These are phyloP conservation scores for Nigrospora sphaerica DNA, from an alignment of 2,329 filamentous ascomycete genomes.

Conservation along the genomic window DNA sequence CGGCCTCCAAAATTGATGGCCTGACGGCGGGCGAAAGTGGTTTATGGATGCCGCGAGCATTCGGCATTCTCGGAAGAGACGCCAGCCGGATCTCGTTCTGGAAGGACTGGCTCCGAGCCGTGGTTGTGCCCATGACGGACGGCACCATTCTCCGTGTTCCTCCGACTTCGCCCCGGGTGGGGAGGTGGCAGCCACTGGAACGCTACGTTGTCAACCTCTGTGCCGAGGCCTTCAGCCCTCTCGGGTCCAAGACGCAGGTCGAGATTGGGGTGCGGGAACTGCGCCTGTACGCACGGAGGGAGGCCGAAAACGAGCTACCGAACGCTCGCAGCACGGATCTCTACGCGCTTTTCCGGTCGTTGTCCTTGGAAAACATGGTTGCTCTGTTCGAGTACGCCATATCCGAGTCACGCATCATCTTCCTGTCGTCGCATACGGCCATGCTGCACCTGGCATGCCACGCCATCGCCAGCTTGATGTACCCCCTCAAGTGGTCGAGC, in stretches of 20 bases:
- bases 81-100: constrained; percentile 80
- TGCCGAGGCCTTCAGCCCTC: constrained; percentile 85
- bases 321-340: constrained; percentile 87
- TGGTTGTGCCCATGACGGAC: constrained; percentile 93
- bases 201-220: constrained; percentile 96
- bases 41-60: constrained; percentile 90
- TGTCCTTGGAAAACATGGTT: constrained; percentile 89
- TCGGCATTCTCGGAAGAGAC: constrained; percentile 85
- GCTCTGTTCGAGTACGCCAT: constrained; percentile 89
- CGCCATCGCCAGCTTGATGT: constrained; percentile 78
- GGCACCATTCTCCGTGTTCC: constrained; percentile 77
- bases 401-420: constrained; percentile 89
- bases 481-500: constrained; percentile 87
- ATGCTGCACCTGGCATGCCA: constrained; percentile 93
- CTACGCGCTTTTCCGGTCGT: constrained; percentile 82
- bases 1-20: constrained; percentile 94
- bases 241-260: constrained; percentile 91
- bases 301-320: constrained; percentile 87
- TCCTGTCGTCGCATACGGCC: constrained; percentile 88
- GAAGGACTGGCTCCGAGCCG: constrained; percentile 95
- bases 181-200: constrained; percentile 93
- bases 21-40: constrained; percentile 92
- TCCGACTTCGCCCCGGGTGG: constrained; percentile 80
- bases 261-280: constrained; percentile 86
- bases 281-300: constrained; percentile 85